Evolutionary conservation across 2,329 filamentous ascomycete genomes (phyloP), one percentile per base, ranked within the genome.

Genomic region (Sphaerulina musiva): DNA sequence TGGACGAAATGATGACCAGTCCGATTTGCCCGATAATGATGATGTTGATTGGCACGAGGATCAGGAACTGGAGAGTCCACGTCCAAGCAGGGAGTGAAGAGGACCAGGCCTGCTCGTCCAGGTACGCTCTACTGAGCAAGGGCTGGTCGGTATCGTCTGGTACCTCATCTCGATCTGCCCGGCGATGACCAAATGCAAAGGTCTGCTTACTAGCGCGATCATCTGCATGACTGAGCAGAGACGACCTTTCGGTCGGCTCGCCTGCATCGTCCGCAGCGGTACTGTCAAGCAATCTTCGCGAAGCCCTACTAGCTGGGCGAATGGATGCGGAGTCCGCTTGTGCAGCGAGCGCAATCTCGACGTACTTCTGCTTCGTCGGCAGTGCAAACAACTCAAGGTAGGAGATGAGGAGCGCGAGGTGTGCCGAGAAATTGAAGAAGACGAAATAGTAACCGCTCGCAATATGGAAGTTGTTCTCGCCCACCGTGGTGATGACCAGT

Each of bases 101-200:
- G 48, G 89, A 95, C 93, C 93, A 98, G 11, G 79, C 74, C 70
- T 97, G 93, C 68, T 97, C 93, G 50, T 81, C 74, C 10, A 80
- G 80, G 66, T 85, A 90, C 6, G 78, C 72, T 54, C 63, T 56
- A 12, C 56, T 61, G 7, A 67, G 58, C 26, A 60, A 57, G 10
- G 64, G 62, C 45, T 67, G 65, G 6, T 68, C 63, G 8, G 45
- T 61, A 38, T 64, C 64, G 8, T 66, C 60, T 9, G 62, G 59
- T 32, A 60, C 49, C 6, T 59, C 61, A 38, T 75, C 70, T 47
- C 67, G 66, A 12, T 69, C 64, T 29, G 72, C 72, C 26, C 70
- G 69, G 51, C 69, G 68, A 41, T 71, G 64, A 40, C 67, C 74
- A 64, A 84, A 84, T 6, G 53, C 51, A 32, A 56, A 53, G 10